Base-by-base conservation (phyloP, 164 flowering plant genomes). In the Chimonanthus salicifolius region DNA sequence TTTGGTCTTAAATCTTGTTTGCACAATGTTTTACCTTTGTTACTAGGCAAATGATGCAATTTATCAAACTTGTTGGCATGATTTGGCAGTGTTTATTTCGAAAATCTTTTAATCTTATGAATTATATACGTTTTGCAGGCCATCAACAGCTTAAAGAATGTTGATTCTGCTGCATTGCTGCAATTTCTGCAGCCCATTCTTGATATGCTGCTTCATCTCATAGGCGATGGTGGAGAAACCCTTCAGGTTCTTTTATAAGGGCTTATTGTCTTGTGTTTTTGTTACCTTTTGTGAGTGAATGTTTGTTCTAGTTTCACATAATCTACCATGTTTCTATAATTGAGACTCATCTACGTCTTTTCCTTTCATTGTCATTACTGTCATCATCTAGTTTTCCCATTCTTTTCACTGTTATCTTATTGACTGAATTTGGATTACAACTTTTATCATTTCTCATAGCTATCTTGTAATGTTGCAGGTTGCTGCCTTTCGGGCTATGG, bases 401-500 rank as follows among this genome's bases (percentile, higher is more conserved):
- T 13, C 16, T 18, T 20, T 68, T 47, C 48, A 5, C 48, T n/a
- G 15, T 68, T 33, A n/a, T 68, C 10, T 47, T 49, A 68, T 47
- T 6, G 69, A 65, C 44, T 7, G 68, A 46, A 71, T 71, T 71
- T 3, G 45, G 48, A 63, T 71, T 15, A 45, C 8, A 33, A 4
- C 5, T 62, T 60, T 58, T 71, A 45, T 18, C 62, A 68, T 33
- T 33, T 33, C 1, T 33, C 33, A 33, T 33, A 33, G 33, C 33
- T 1, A 33, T 60, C 45, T 80, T 77, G 33, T 68, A 67, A 69
- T 3, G 68, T 50, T 82, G 75, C 85, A 96, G 99, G 98, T 96
- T 83, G 99, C 99, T 65, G 99, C 99, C 67, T 96, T 96, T 83
- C 92, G 99, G 83, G 99, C 99, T 63, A 92, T 94, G 94, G 98